phyloP scores from a whole-genome alignment of 1,284 basidiomycete genomes.

The Mrakiaceae sp. region DNA sequence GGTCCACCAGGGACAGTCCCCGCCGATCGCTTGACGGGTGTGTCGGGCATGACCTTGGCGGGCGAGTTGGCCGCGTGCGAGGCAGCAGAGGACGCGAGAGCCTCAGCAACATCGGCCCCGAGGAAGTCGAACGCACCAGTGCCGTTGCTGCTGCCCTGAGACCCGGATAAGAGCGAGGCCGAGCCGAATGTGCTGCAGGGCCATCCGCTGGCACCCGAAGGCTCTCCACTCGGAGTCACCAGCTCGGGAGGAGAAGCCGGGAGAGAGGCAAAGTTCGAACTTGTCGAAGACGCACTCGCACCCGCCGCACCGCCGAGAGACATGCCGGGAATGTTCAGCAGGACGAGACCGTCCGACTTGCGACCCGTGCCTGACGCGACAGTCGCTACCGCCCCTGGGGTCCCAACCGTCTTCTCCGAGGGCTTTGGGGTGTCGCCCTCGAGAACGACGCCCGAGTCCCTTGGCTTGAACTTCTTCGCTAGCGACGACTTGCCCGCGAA shows the following conservation, averaged over 20 bases:
- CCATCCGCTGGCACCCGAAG: constrained; percentile 23
- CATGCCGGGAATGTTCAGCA: constrained; percentile 30
- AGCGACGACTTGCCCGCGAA: constrained; percentile 29
- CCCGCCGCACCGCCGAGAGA: neutral
- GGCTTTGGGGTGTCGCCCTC: constrained; percentile 16
- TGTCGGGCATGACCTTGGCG: constrained; percentile 31
- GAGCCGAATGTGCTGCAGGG: constrained; percentile 9
- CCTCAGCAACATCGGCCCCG: constrained; percentile 26
- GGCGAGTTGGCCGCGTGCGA: constrained; percentile 20
- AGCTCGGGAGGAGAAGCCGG: constrained; percentile 12
- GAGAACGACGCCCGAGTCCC: constrained; percentile 32
- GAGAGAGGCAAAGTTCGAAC: no score
- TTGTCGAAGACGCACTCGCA: no score
- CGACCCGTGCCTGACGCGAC: constrained; percentile 19
- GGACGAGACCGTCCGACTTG: constrained; percentile 23
- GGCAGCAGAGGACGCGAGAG: constrained; percentile 15
- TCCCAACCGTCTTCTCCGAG: constrained; percentile 13
- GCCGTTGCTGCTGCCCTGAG: neutral
- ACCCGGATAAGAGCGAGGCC: neutral
- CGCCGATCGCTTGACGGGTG: constrained; percentile 34
- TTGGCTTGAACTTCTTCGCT: constrained; percentile 33
- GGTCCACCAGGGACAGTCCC: neutral
- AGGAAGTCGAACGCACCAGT: constrained; percentile 29
- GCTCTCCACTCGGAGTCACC: constrained; percentile 27
- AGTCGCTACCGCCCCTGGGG: constrained; percentile 16